Evolutionary conservation across 2,329 filamentous ascomycete genomes (phyloP).

Genomic region (Phaeomoniella chlamydospora): DNA sequence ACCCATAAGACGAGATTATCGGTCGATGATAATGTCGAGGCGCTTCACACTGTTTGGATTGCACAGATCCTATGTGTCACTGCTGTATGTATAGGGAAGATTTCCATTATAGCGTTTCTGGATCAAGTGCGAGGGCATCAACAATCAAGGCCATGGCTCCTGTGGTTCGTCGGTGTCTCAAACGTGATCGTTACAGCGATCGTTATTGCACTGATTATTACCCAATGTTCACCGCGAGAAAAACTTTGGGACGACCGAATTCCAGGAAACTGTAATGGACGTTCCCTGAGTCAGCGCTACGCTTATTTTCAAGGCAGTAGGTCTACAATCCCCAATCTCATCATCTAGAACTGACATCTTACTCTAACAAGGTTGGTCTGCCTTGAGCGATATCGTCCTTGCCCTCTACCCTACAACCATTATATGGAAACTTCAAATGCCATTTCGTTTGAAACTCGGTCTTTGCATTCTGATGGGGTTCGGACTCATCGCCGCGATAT

Average conservation of each 20-base stretch:
- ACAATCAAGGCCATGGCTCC: neutral
- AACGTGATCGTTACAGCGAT: neutral
- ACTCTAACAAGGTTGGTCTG: neutral
- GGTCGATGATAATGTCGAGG: too few species aligned
- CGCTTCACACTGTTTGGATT: too few species aligned
- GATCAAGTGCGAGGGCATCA: neutral
- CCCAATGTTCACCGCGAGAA: neutral
- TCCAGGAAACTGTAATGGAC: neutral
- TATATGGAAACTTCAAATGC: conserved; percentile 1
- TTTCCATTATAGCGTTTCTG: neutral
- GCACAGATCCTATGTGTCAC: too few species aligned
- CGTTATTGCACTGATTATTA: neutral
- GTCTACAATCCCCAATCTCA: neutral
- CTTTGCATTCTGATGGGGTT: conserved; percentile 1
- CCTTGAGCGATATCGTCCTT: neutral
- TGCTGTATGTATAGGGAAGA: too few species aligned
- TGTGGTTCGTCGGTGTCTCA: neutral
- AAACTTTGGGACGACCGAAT: neutral
- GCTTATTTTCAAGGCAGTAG: neutral
- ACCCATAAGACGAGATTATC: neutral
- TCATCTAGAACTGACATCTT: too few species aligned
- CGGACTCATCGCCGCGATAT: neutral
- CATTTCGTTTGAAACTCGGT: neutral
- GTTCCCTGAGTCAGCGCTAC: neutral
- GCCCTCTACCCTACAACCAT: neutral